Evolutionary conservation across 75 land plant species (phyloP).

Genomic region (Sequoia sempervirens): DNA sequence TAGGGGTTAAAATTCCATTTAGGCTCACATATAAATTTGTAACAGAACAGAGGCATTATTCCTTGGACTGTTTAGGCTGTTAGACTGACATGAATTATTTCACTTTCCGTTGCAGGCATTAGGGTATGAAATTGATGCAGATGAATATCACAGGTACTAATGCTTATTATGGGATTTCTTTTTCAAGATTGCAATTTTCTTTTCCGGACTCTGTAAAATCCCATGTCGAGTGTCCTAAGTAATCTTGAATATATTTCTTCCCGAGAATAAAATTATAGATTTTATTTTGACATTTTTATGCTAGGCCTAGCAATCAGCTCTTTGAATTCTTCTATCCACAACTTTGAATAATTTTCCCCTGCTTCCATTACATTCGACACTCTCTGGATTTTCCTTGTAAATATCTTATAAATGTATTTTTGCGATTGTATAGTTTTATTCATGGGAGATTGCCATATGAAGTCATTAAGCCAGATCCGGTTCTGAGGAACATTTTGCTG

Average conservation of each 20-base stretch:
- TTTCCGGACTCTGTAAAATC: no score
- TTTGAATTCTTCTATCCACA: background rate
- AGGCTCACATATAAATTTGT: background rate
- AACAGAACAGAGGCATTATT: background rate
- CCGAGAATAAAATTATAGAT: background rate
- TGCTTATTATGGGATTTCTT: background rate
- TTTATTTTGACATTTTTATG: background rate
- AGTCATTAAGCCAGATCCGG: constrained; percentile 49
- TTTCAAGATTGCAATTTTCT: background rate
- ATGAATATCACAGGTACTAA: constrained; percentile 77
- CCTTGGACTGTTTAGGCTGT: background rate
- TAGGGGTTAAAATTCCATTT: background rate
- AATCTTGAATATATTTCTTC: background rate
- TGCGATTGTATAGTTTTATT: constrained; percentile 39
- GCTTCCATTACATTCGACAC: background rate
- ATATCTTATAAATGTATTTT: background rate
- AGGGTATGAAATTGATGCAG: constrained; percentile 65
- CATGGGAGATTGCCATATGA: constrained; percentile 81
- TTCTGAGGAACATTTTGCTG: constrained; percentile 37
- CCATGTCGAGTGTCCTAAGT: background rate
- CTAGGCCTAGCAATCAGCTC: background rate
- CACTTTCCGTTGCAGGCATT: constrained; percentile 34
- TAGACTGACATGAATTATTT: background rate
- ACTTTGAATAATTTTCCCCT: background rate
- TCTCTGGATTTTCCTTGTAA: background rate